These are phyloP conservation scores for Rhizopus arrhizus DNA, from an alignment of 371 early-diverging fungal genomes.

Conservation along the genomic window DNA sequence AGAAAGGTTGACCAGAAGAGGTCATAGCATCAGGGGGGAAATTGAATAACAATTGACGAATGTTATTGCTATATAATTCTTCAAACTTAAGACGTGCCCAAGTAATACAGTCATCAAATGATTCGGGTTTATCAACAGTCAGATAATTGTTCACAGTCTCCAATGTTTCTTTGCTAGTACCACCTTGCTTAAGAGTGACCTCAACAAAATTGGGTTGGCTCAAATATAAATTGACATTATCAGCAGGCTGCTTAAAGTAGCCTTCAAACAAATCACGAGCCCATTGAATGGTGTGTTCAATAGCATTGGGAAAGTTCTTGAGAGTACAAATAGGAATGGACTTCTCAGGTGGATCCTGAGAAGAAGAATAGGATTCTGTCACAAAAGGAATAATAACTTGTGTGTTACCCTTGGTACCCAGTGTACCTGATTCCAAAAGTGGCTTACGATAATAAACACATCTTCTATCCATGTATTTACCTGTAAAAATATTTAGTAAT, in stretches of 20 bases:
- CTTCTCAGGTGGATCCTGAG: conserved; percentile 99
- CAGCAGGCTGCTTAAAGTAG: conserved; percentile 88
- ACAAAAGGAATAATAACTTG: conserved; percentile 94
- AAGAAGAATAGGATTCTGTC: conserved; percentile 99
- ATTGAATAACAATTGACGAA: conserved; percentile 92
- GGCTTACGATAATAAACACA: conserved; percentile 97
- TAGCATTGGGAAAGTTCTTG: conserved; percentile 99
- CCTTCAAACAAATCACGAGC: conserved; percentile 98
- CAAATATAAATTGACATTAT: conserved; percentile 92
- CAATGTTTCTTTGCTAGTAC: conserved; percentile 77
- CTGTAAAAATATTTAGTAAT: conserved; percentile 11
- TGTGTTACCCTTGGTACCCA: conserved; percentile 99
- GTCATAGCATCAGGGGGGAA: conserved; percentile 95
- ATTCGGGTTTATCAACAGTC: conserved; percentile 75
- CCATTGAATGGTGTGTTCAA: conserved; percentile 99
- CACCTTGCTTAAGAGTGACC: conserved; percentile 75
- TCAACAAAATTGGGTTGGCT: conserved; percentile 84
- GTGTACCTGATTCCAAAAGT: conserved; percentile 98
- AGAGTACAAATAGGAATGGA: conserved; percentile 99
- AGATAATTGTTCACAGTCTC: conserved; percentile 72
- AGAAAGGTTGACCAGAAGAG: conserved; percentile 94
- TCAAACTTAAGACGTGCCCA: conserved; percentile 96
- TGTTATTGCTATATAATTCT: conserved; percentile 89
- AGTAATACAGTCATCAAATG: conserved; percentile 88
- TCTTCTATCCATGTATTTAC: conserved; percentile 94